phyloP scores from a whole-genome alignment of 2,329 filamentous ascomycete genomes.

The Parafenestella ontariensis region DNA sequence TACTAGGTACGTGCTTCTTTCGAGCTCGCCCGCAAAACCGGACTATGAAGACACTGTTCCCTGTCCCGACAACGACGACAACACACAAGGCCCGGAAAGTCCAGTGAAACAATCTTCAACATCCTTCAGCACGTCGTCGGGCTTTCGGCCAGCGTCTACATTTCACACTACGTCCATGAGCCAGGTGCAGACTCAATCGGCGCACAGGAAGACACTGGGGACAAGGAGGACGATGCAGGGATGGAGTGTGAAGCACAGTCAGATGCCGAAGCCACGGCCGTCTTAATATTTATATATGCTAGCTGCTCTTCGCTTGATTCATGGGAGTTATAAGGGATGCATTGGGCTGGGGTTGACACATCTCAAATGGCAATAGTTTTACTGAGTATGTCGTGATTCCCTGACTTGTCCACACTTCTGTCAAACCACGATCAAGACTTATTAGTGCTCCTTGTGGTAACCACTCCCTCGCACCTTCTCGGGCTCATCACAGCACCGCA shows the following conservation, averaged over 20 bases:
- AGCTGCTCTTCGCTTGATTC: background rate
- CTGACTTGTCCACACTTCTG: too few species aligned
- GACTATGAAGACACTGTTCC: slow-evolving; percentile 22
- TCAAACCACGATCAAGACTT: background rate
- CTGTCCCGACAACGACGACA: slow-evolving; percentile 9
- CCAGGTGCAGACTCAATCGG: slow-evolving; percentile 31
- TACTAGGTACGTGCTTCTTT: slow-evolving; percentile 57
- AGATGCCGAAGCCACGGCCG: slow-evolving; percentile 39
- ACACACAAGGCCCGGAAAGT: slow-evolving; percentile 9
- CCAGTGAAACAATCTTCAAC: slow-evolving; percentile 12
- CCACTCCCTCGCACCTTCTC: background rate
- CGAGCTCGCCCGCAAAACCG: slow-evolving; percentile 51
- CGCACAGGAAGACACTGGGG: slow-evolving; percentile 57
- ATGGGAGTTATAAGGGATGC: background rate
- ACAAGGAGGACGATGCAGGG: slow-evolving; percentile 59
- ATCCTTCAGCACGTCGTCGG: slow-evolving; percentile 4
- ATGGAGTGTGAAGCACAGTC: slow-evolving; percentile 53
- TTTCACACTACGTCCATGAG: slow-evolving; percentile 55
- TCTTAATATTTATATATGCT: slow-evolving; percentile 5
- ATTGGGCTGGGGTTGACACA: background rate
- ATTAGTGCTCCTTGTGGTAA: background rate
- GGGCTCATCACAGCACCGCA: slow-evolving; percentile 60
- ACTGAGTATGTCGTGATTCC: background rate
- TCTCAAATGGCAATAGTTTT: background rate
- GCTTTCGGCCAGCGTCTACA: slow-evolving; percentile 49